phyloP scores from a whole-genome alignment of 805 yeast genomes.

The Myxozyma sirexii region DNA sequence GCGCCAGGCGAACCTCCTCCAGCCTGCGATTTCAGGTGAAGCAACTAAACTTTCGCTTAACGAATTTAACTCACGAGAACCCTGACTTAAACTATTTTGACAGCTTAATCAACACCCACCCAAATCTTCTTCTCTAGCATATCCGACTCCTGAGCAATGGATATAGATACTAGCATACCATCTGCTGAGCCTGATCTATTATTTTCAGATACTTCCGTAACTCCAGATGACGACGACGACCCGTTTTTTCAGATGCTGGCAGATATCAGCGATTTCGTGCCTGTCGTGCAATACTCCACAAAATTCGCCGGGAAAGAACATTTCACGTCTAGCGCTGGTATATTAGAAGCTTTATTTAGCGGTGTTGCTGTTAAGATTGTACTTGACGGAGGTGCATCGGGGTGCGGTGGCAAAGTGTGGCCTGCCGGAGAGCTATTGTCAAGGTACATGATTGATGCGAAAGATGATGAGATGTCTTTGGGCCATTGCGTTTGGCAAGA shows the following conservation, averaged over 20 bases:
- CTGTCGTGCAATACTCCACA: constrained; percentile 14
- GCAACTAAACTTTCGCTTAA: constrained; percentile 5
- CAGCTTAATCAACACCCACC: background rate
- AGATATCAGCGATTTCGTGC: constrained; percentile 18
- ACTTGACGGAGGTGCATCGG: constrained; percentile 61
- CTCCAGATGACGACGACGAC: background rate
- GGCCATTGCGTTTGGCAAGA: constrained; percentile 25
- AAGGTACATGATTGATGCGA: constrained; percentile 46
- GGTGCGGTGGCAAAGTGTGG: constrained; percentile 69
- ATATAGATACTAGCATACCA: background rate
- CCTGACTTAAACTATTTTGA: background rate
- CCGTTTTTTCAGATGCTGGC: constrained; percentile 11
- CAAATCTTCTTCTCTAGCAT: background rate
- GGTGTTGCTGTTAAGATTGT: constrained; percentile 42
- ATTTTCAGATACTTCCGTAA: background rate
- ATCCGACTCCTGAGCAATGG: background rate
- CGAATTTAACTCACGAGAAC: background rate
- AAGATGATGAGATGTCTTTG: constrained; percentile 5
- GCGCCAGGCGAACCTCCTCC: too few relatives aligned
- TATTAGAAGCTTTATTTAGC: constrained; percentile 18
- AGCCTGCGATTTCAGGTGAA: too few relatives aligned
- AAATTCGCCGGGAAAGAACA: constrained; percentile 29
- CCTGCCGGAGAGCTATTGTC: constrained; percentile 60
- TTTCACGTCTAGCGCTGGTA: constrained; percentile 22
- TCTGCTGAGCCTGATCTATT: background rate